Conservation (phyloP, 306 rosid genomes). For the Prunus dulcis region DNA sequence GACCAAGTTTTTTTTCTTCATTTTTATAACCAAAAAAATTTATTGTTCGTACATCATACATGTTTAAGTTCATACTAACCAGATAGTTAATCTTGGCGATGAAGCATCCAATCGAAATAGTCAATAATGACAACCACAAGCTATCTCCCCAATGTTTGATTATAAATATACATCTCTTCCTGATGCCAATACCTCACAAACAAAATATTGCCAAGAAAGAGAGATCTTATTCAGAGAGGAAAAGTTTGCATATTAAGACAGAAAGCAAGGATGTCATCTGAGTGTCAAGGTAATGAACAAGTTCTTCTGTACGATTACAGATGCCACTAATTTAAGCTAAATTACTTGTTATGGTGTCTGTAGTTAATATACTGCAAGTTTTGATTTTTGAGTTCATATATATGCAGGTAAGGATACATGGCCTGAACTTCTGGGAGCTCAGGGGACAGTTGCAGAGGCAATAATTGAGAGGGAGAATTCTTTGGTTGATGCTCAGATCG, state of each 20-base stretch:
- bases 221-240: background rate
- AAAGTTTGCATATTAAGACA: background rate
- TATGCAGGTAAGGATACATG: conserved; percentile 43
- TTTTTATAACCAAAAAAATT: too few relatives aligned
- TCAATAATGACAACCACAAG: background rate
- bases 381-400: too few relatives aligned
- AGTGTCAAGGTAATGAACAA: background rate
- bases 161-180: background rate
- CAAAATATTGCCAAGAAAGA: background rate
- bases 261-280: background rate
- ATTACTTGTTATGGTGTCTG: too few relatives aligned
- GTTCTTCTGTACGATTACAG: too few relatives aligned
- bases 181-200: background rate
- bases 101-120: background rate
- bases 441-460: conserved; percentile 36
- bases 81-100: background rate
- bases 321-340: too few relatives aligned
- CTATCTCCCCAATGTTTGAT: background rate
- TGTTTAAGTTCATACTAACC: too few relatives aligned
- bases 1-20: background rate
- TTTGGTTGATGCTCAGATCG: background rate
- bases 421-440: conserved; percentile 50
- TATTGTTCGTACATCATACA: too few relatives aligned
- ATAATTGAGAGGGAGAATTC: conserved; percentile 39
- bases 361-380: too few relatives aligned